These are phyloP conservation scores for Hypoxylon sp. DNA, from an alignment of 2,329 filamentous ascomycete species.

Conservation along the genomic window DNA sequence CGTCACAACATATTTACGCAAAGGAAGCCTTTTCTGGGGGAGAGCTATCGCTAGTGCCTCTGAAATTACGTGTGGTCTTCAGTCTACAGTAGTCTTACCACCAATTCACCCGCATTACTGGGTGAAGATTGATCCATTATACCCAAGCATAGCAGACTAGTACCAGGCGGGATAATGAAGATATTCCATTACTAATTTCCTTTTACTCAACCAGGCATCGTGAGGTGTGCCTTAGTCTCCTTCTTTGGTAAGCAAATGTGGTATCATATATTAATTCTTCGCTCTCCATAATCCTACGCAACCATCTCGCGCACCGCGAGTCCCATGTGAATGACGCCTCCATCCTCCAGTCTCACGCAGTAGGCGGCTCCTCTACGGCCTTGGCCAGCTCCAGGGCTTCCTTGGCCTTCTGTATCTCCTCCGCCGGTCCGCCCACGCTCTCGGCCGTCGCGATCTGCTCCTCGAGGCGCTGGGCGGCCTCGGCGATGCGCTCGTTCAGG, in stretches of 20 bases:
- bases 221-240: no score
- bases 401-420: constrained; percentile 68
- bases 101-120: neutral
- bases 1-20: neutral
- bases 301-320: constrained; percentile 2
- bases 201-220: neutral
- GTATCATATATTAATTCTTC: constrained; percentile 40
- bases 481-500: constrained; percentile 76
- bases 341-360: constrained; percentile 29
- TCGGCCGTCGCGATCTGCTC: constrained; percentile 77
- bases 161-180: neutral
- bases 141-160: constrained; percentile 23
- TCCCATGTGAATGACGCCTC: neutral
- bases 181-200: neutral
- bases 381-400: constrained; percentile 65
- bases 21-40: neutral
- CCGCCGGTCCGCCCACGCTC: constrained; percentile 59
- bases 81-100: neutral
- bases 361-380: constrained; percentile 51
- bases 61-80: neutral
- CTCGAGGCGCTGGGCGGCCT: constrained; percentile 79
- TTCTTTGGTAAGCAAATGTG: constrained; percentile 13
- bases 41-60: neutral
- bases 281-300: constrained; percentile 25
- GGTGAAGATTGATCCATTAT: constrained; percentile 22